Conservation (phyloP, 768 basidiomycete genomes). For the Mycena latifolia region DNA sequence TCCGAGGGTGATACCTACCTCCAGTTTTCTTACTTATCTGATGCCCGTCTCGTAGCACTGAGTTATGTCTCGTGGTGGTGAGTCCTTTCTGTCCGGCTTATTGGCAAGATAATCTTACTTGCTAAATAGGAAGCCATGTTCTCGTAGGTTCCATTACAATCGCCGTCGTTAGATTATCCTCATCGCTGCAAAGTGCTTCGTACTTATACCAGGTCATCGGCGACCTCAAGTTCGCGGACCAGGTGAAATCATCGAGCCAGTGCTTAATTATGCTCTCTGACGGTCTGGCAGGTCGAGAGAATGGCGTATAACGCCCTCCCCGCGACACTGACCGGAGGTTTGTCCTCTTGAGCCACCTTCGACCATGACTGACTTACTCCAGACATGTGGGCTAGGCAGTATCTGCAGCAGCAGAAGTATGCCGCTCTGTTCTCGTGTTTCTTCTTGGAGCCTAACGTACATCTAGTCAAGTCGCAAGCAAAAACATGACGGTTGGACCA, state of each 20-base stretch:
- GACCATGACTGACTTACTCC: neutral
- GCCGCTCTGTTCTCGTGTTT: neutral
- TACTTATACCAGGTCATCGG: constrained; percentile 69
- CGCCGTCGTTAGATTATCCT: neutral
- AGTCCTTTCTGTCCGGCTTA: neutral
- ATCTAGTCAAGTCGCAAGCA: constrained; percentile 58
- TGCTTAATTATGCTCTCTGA: neutral
- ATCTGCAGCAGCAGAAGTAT: constrained; percentile 66
- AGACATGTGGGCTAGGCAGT: constrained; percentile 73
- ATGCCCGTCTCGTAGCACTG: constrained; percentile 51
- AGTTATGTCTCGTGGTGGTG: constrained; percentile 67
- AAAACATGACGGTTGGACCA: constrained; percentile 62
- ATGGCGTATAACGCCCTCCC: constrained; percentile 58
- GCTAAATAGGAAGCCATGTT: constrained; percentile 67
- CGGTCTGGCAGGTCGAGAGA: constrained; percentile 42
- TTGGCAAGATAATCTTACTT: neutral
- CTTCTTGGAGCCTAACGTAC: neutral
- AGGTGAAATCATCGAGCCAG: constrained; percentile 45
- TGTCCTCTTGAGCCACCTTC: constrained; percentile 1
- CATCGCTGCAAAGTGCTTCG: constrained; percentile 52
- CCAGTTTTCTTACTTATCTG: constrained; percentile 2
- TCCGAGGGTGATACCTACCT: constrained; percentile 54
- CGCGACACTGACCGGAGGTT: constrained; percentile 52
- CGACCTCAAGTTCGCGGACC: constrained; percentile 63
- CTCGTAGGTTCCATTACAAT: constrained; percentile 50